Percentiles rank a stretch among this genome's conserved stretches.
phyloP scores from a whole-genome alignment of 768 basidiomycete genomes.

The Hebeloma cylindrosporum region DNA sequence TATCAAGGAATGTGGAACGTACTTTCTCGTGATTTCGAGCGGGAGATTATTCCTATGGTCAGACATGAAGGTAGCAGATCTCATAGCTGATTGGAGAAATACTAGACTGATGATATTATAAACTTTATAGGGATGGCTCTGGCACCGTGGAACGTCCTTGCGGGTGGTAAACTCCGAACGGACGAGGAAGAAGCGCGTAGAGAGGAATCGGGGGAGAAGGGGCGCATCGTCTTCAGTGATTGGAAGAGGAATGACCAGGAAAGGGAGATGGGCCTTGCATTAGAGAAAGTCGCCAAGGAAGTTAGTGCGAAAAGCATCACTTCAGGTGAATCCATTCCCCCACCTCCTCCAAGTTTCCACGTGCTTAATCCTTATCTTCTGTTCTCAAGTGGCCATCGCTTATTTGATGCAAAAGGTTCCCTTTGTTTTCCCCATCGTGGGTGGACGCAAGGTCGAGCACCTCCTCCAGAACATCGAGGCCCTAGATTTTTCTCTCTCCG shows the following conservation, averaged over 20 bases:
- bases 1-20: slow-evolving; percentile 52
- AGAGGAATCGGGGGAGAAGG: slow-evolving; percentile 35
- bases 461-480: slow-evolving; percentile 51
- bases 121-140: slow-evolving; percentile 29
- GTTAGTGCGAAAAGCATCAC: slow-evolving; percentile 48
- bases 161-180: slow-evolving; percentile 50
- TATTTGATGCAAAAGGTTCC: slow-evolving; percentile 56
- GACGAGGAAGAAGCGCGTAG: slow-evolving; percentile 41
- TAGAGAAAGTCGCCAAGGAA: slow-evolving; percentile 52
- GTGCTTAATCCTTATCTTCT: neutral
- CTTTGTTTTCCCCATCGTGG: slow-evolving; percentile 52
- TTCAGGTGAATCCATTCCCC: slow-evolving; percentile 35
- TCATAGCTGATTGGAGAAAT: neutral
- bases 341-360: neutral
- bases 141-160: slow-evolving; percentile 35
- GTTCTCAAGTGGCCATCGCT: slow-evolving; percentile 45
- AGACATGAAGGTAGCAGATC: slow-evolving; percentile 42
- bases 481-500: slow-evolving; percentile 43
- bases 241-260: slow-evolving; percentile 53
- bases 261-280: slow-evolving; percentile 38
- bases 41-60: slow-evolving; percentile 52
- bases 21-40: slow-evolving; percentile 47
- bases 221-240: slow-evolving; percentile 31
- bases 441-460: slow-evolving; percentile 54
- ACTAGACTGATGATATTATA: neutral